Percentiles rank a stretch among this genome's conserved stretches.
Evolutionary conservation across 2,329 filamentous ascomycete genomes (phyloP).

Genomic region (Neofusicoccum parvum): DNA sequence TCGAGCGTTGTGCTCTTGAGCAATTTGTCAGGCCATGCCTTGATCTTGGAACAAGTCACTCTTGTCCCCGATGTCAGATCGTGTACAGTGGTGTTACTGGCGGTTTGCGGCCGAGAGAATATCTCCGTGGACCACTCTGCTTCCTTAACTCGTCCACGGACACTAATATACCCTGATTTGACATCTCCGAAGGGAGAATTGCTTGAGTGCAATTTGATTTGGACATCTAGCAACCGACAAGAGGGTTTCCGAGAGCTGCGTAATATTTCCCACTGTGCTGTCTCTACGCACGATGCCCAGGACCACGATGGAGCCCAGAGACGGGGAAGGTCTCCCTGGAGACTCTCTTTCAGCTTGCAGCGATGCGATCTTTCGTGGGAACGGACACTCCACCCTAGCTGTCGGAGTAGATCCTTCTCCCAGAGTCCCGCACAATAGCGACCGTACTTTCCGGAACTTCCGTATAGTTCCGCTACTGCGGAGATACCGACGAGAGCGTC

Average conservation of each 20-base stretch:
- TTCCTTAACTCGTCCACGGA: neutral
- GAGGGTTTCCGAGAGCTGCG: neutral
- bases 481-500: slow-evolving; percentile 4
- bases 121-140: neutral
- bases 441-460: neutral
- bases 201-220: neutral
- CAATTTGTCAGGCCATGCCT: neutral
- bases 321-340: neutral
- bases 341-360: no score
- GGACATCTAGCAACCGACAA: neutral
- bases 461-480: slow-evolving; percentile 5
- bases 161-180: neutral
- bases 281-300: neutral
- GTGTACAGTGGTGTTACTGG: neutral
- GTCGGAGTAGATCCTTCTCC: neutral
- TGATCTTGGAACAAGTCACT: neutral
- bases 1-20: neutral
- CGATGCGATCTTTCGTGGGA: neutral
- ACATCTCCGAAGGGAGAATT: neutral
- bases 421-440: slow-evolving; percentile 4
- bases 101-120: no score
- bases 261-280: neutral
- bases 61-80: neutral
- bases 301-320: neutral
- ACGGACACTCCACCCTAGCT: neutral